Evolutionary conservation across 2,329 filamentous ascomycete species (phyloP).

Genomic region (Colletotrichum euphorbiae): DNA sequence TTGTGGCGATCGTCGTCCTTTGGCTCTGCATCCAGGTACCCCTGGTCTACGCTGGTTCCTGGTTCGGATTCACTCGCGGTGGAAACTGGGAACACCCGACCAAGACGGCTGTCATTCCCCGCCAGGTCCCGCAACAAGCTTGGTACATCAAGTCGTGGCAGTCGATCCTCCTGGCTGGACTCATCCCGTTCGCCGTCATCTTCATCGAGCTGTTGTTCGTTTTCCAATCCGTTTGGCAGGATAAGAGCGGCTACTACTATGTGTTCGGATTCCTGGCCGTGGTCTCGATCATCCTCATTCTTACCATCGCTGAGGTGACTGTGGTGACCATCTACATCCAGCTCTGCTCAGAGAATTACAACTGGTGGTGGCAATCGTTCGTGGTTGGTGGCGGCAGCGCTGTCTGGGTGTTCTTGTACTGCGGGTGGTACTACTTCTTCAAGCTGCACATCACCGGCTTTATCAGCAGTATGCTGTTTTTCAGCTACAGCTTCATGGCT

Average conservation of each 20-base stretch:
- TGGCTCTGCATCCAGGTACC: constrained; percentile 91
- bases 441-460: constrained; percentile 86
- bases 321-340: constrained; percentile 86
- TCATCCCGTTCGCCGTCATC: constrained; percentile 87
- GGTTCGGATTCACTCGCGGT: constrained; percentile 77
- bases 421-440: constrained; percentile 84
- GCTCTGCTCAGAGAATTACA: constrained; percentile 86
- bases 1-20: constrained; percentile 77
- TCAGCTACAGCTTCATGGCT: constrained; percentile 84
- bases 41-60: constrained; percentile 83
- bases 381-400: constrained; percentile 80
- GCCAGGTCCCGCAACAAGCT: constrained; percentile 78
- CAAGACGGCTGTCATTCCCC: constrained; percentile 76
- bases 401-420: constrained; percentile 86
- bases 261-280: constrained; percentile 87
- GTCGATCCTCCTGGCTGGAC: constrained; percentile 76
- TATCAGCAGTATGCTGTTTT: constrained; percentile 83
- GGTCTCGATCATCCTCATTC: constrained; percentile 76
- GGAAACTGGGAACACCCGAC: constrained; percentile 84
- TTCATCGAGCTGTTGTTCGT: constrained; percentile 90
- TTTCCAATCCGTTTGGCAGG: constrained; percentile 89
- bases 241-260: constrained; percentile 93
- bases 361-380: constrained; percentile 95
- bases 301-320: constrained; percentile 85
- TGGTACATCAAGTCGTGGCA: constrained; percentile 79